phyloP scores from a whole-genome alignment of 2,329 filamentous ascomycete species.

The Botrytis squamosa region DNA sequence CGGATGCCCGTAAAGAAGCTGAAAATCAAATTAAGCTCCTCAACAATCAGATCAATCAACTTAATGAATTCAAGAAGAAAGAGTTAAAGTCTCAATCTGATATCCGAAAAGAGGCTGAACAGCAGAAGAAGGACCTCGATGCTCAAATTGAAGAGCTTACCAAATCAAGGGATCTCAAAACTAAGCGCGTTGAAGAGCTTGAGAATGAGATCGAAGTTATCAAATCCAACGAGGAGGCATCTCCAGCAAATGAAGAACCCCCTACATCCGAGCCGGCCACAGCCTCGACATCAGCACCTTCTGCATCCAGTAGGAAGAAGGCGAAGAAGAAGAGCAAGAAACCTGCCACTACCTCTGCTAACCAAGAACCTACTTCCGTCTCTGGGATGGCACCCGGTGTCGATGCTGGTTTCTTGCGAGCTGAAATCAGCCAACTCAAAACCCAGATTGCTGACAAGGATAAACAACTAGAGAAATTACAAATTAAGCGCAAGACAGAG shows the following conservation, averaged over 20 bases:
- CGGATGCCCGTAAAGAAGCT: constrained; percentile 28
- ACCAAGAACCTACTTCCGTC: constrained; percentile 32
- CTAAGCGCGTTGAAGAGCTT: constrained; percentile 33
- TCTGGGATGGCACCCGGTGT: constrained; percentile 24
- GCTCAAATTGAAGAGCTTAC: constrained; percentile 32
- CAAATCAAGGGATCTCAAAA: constrained; percentile 25
- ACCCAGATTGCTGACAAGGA: constrained; percentile 45
- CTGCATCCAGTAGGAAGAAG: constrained; percentile 65
- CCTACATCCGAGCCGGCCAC: constrained; percentile 45
- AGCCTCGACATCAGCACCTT: constrained; percentile 37
- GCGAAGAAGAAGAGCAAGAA: constrained; percentile 77
- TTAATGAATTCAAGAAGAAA: constrained; percentile 27
- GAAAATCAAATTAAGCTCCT: constrained; percentile 28
- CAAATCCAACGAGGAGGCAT: constrained; percentile 25
- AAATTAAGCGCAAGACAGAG: constrained; percentile 69
- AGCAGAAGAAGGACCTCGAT: constrained; percentile 26
- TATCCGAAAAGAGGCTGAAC: constrained; percentile 30
- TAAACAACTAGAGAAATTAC: constrained; percentile 68
- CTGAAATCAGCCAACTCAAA: constrained; percentile 37
- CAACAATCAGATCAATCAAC: constrained; percentile 31
- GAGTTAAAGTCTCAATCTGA: constrained; percentile 27
- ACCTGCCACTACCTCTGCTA: constrained; percentile 43
- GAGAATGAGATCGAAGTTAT: constrained; percentile 27
- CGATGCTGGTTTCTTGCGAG: constrained; percentile 26
- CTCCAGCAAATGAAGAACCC: constrained; percentile 21